A percentile compares a stretch with the other conserved stretches of the same genome.
Conservation (phyloP, 306 rosid genomes). For the Erythrophleum fordii region DNA sequence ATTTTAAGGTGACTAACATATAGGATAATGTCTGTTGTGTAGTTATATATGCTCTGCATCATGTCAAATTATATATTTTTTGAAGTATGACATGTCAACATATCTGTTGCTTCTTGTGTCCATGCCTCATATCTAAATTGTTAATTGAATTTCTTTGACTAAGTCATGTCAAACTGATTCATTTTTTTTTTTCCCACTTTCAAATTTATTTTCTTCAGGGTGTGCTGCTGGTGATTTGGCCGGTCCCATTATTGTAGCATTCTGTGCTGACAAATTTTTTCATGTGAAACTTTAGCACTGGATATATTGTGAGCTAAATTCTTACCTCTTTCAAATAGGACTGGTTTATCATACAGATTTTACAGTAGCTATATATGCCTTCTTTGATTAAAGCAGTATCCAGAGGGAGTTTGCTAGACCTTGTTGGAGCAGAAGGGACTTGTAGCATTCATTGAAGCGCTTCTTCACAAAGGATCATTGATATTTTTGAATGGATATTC, state of each 20-base stretch:
- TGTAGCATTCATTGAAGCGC: background rate
- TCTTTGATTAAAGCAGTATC: background rate
- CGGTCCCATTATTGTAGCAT: slow-evolving; percentile 71
- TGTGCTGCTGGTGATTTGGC: slow-evolving; percentile 76
- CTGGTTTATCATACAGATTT: slow-evolving; percentile 10
- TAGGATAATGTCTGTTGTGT: too few relatives aligned
- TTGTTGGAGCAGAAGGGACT: slow-evolving; percentile 3
- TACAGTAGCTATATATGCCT: slow-evolving; percentile 5
- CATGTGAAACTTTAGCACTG: slow-evolving; percentile 46
- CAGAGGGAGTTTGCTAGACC: slow-evolving; percentile 7
- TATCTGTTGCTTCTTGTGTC: too few relatives aligned
- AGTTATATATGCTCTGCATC: too few relatives aligned
- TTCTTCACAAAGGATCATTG: background rate
- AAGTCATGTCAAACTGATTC: background rate
- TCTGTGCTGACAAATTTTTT: slow-evolving; percentile 45
- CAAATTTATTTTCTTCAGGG: slow-evolving; percentile 54
- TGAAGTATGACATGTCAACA: too few relatives aligned
- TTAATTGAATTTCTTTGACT: slow-evolving; percentile 9
- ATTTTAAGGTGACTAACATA: too few relatives aligned
- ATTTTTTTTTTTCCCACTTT: background rate
- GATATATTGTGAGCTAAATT: slow-evolving; percentile 27
- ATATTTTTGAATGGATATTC: slow-evolving; percentile 3
- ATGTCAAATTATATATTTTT: too few relatives aligned
- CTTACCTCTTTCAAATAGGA: slow-evolving; percentile 33
- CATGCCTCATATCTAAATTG: too few relatives aligned